Percentiles rank a stretch among this genome's conserved stretches.
Conservation (phyloP, 1,139 yeast genomes). For the Pichia sp. region DNA sequence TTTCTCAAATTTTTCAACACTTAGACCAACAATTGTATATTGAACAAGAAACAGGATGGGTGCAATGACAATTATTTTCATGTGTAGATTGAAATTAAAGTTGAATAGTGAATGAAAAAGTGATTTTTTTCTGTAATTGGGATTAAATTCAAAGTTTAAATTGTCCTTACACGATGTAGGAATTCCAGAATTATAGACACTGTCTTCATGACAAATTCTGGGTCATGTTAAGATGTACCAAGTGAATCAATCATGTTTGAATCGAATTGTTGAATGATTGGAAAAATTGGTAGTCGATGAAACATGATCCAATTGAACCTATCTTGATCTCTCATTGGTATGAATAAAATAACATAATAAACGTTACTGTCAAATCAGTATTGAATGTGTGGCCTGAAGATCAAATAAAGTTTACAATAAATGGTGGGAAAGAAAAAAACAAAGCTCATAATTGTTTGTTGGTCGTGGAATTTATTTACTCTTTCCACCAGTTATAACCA, state of each 20-base stretch:
- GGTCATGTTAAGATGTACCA: not conserved
- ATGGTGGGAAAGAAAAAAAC: not conserved
- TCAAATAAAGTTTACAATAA: not conserved
- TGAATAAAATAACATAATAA: not conserved
- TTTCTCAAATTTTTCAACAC: too few relatives aligned
- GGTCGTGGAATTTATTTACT: not conserved
- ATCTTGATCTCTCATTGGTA: not conserved
- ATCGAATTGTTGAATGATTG: not conserved
- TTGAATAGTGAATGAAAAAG: not conserved
- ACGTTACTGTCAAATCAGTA: not conserved
- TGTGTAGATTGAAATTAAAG: not conserved
- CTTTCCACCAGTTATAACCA: slow-evolving; percentile 1
- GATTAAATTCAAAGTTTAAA: not conserved
- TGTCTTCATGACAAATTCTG: not conserved
- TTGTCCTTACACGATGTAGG: slow-evolving; percentile 1
- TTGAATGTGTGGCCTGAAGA: not conserved
- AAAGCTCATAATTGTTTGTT: not conserved
- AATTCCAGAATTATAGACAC: not conserved
- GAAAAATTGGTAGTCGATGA: not conserved
- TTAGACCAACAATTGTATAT: not conserved
- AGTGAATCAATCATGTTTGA: not conserved
- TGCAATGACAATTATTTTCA: too few relatives aligned
- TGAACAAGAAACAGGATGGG: slow-evolving; percentile 14
- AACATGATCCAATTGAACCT: not conserved
- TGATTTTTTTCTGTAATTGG: not conserved